phyloP scores from a whole-genome alignment of 768 basidiomycete species.

The Mrakia blollopis region DNA sequence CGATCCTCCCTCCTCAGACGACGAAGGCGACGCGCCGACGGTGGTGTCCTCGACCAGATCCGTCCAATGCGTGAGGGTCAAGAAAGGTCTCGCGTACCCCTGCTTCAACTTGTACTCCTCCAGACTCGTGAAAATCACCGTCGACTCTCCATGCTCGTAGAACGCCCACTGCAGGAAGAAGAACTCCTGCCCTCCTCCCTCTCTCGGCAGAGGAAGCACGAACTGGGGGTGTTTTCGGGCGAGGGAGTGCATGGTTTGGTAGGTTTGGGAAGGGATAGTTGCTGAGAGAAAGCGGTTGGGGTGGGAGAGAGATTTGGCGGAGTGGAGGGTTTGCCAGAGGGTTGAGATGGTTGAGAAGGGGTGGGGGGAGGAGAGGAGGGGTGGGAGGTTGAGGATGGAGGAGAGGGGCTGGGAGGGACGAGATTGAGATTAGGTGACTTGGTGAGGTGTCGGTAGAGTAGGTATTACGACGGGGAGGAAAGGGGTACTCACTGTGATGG shows the following conservation, averaged over 20 bases:
- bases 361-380: slow-evolving; percentile 60
- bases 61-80: slow-evolving; percentile 86
- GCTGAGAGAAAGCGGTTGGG: slow-evolving; percentile 83
- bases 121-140: slow-evolving; percentile 85
- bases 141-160: slow-evolving; percentile 48
- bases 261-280: slow-evolving; percentile 64
- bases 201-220: slow-evolving; percentile 71
- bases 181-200: slow-evolving; percentile 40
- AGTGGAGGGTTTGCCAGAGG: slow-evolving; percentile 87
- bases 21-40: background rate
- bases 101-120: slow-evolving; percentile 84
- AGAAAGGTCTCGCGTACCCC: slow-evolving; percentile 82
- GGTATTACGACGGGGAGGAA: background rate
- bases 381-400: slow-evolving; percentile 70
- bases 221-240: slow-evolving; percentile 70
- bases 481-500: slow-evolving; percentile 43
- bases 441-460: background rate
- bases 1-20: slow-evolving; percentile 42
- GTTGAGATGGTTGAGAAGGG: slow-evolving; percentile 67
- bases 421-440: too few species aligned
- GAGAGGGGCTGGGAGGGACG: slow-evolving; percentile 62
- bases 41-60: slow-evolving; percentile 57
- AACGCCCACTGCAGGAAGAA: slow-evolving; percentile 80
- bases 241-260: slow-evolving; percentile 60
- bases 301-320: slow-evolving; percentile 69